phyloP scores from a whole-genome alignment of 148 eudicot genomes.

The Persicaria maculosa region DNA sequence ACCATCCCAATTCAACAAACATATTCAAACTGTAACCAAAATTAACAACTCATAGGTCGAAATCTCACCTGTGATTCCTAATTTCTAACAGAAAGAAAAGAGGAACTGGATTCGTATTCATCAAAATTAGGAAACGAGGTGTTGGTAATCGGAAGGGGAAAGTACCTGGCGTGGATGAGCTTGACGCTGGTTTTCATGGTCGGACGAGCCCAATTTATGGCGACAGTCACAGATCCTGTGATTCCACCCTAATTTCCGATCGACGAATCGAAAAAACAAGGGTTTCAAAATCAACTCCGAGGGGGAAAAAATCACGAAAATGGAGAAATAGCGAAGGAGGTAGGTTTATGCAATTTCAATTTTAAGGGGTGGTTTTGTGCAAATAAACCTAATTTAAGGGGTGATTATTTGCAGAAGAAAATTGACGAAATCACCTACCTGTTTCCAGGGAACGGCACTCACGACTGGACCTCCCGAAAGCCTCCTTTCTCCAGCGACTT shows the following conservation, averaged over 20 bases:
- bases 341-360: not conserved
- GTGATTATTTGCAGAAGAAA: too few species aligned
- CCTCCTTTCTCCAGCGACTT: not conserved
- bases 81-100: too few species aligned
- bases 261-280: not conserved
- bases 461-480: too few species aligned
- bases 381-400: too few species aligned
- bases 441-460: too few species aligned
- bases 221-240: conserved; percentile 48
- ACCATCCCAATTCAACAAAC: not conserved
- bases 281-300: not conserved
- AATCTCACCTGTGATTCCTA: too few species aligned
- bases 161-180: conserved; percentile 62
- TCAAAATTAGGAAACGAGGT: too few species aligned
- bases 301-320: not conserved
- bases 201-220: conserved; percentile 65
- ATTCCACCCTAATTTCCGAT: conserved; percentile 41
- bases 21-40: not conserved
- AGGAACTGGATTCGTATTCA: too few species aligned
- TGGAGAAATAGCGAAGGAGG: not conserved
- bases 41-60: not conserved
- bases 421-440: too few species aligned
- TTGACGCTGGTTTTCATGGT: conserved; percentile 69
- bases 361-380: too few species aligned
- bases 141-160: too few species aligned